Evolutionary conservation across 768 basidiomycete genomes (phyloP), one percentile per base, ranked within the genome.

Genomic region (Leccinum subgranulosum): DNA sequence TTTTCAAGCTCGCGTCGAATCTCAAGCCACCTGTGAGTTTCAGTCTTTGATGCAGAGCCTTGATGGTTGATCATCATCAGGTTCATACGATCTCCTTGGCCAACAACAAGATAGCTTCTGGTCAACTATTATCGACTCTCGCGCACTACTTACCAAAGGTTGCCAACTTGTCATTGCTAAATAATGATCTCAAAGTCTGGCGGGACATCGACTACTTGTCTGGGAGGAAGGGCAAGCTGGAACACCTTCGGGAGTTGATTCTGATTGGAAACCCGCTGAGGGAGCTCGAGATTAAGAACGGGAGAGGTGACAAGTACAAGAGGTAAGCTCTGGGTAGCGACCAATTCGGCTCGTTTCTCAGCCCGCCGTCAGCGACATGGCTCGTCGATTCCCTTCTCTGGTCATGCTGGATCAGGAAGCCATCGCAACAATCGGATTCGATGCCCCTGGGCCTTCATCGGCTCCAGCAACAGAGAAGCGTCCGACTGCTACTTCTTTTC

Each of bases 21-120:
- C 82, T 94, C 53, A 84, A 83, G 61, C 93, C 94, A 36, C 80
- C 84, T 55, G 92, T 91, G 64, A 54, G 77, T 65, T 25, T 52
- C 15, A 27, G 4, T 25, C 47, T 51, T 19, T 45, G 55, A 17
- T 21, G 8, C 21, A 8, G 36, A 11, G 41, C 7, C 3, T 43
- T 14, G 3, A 2, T 36, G 29, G 39, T 23, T 49, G 53, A 62
- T 27, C 23, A 3, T 56, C 46, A 11, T 51, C 41, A 89, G 87
- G 81, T 88, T 39, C 81, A 87, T 69, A 94, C 94, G 0, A 73
- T 98, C 12, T 95, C 93, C 0, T 78, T 98, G 43, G 90, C 93
- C 41, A 85, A 90, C 69, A 88, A 88, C 68, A 86, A 87, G 60
- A 81, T 91, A 55, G 64, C 79, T 27, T 79, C 72, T 48, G 85